Percentiles rank a stretch among this genome's conserved stretches.
phyloP scores from a whole-genome alignment of 1,284 basidiomycete species.

The Leccinum subfulvum region DNA sequence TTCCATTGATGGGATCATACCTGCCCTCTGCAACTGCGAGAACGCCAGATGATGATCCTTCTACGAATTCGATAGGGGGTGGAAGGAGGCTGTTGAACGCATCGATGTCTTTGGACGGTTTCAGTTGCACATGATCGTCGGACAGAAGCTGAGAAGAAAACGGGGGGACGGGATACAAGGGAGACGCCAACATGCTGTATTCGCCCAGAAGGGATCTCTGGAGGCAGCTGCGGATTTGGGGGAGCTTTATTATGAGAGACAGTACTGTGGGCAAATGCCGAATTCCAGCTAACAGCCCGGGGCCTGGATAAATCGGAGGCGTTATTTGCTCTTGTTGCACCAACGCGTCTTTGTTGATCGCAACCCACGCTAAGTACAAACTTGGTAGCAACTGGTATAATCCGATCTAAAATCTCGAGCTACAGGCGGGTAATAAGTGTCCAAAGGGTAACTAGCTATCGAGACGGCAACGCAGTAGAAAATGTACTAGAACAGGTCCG shows the following conservation, averaged over 20 bases:
- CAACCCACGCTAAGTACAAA: not conserved
- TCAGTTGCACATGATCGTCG: constrained; percentile 54
- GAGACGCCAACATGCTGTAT: constrained; percentile 57
- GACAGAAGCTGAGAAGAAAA: constrained; percentile 48
- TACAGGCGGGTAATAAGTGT: constrained; percentile 11
- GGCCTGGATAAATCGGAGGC: constrained; percentile 16
- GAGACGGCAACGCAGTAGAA: constrained; percentile 1
- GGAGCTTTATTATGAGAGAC: constrained; percentile 7
- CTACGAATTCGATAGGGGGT: constrained; percentile 74
- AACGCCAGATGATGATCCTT: constrained; percentile 74
- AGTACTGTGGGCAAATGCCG: constrained; percentile 15
- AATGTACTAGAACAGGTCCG: constrained; percentile 10
- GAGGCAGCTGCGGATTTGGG: constrained; percentile 6
- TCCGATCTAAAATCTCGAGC: not conserved
- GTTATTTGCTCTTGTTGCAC: constrained; percentile 32
- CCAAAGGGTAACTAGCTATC: constrained; percentile 6
- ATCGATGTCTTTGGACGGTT: constrained; percentile 67
- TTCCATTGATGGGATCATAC: constrained; percentile 74
- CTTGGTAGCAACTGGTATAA: not conserved
- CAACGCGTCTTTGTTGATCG: constrained; percentile 20
- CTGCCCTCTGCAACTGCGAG: constrained; percentile 67
- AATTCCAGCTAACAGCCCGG: constrained; percentile 1
- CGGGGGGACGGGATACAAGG: constrained; percentile 48
- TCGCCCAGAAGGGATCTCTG: constrained; percentile 9
- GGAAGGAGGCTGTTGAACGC: constrained; percentile 72